Evolutionary conservation across 352 stramenopile genomes (phyloP), one percentile per base, ranked within the genome.

Genomic region (Phytophthora lateralis): DNA sequence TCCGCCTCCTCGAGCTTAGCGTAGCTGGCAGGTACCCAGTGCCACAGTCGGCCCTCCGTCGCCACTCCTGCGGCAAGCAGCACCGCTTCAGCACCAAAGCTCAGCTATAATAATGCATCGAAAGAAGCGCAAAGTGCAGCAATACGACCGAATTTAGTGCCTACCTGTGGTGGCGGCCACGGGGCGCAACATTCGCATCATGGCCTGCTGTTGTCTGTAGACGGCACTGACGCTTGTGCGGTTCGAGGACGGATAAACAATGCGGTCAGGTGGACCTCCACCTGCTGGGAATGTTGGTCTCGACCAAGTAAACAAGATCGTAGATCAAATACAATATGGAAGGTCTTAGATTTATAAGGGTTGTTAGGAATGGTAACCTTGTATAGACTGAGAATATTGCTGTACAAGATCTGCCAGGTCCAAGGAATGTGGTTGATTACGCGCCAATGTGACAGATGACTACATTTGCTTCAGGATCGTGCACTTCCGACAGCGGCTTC

Each of bases 21-120:
- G 58, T 88, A 88, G 71, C 75, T 89, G 29, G 86, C 86, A 30
- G 82, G 79, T 7, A 91, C 77, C 86, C 86, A 95, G 29, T 88
- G 71, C 84, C 84, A 93, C 26, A 74, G 66, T 44, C 69, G 66
- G 17, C 80, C 71, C 30, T 87, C 75, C 2, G 84, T 90, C 18
- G 78, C 78, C 60, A 73, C 64, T 27, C 80, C 84, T 90, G 57
- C 64, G 43, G 72, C 70, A 38, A 89, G 42, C 30, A 90, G 41
- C 51, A 87, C 45, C 38, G 61, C 78, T 88, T 67, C 39, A 70
- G 48, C 62, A 58, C 53, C 58, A 51, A 50, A 48, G 8, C 32
- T 70, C 55, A 69, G 55, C 60, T 24, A n/a, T n/a, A n/a, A n/a
- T n/a, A 24, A 24, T 24, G 12, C 30, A 26, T 3, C n/a, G 35